Evolutionary conservation across 768 basidiomycete species (phyloP).

Genomic region (Mycena pura): DNA sequence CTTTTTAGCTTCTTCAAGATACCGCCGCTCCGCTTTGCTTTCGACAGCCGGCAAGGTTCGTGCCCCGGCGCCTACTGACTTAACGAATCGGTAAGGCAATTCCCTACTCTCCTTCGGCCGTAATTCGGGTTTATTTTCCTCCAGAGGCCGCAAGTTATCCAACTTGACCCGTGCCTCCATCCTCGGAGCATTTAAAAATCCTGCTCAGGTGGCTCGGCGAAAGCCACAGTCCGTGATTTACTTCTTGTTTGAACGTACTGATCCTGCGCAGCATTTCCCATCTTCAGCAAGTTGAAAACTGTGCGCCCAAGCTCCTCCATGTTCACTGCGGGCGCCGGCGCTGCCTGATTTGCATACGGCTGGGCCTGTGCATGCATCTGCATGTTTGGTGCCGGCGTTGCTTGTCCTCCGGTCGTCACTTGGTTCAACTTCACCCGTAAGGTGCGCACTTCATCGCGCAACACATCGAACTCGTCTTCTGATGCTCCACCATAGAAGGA

Average conservation of each 20-base stretch:
- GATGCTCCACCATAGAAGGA: neutral
- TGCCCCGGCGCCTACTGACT: no score
- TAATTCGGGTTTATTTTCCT: constrained; percentile 1
- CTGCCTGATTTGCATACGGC: neutral
- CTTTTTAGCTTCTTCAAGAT: neutral
- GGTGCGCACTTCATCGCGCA: constrained; percentile 9
- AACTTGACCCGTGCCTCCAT: constrained; percentile 3
- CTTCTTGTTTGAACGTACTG: constrained; percentile 11
- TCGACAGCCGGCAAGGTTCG: no score
- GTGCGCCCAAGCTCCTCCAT: constrained; percentile 11
- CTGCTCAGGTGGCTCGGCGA: neutral
- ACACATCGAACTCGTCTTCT: constrained; percentile 8
- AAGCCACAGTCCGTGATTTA: neutral
- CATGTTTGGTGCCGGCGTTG: neutral
- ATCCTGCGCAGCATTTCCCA: neutral
- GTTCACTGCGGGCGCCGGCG: neutral
- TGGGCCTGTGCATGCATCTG: neutral
- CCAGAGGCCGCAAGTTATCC: neutral
- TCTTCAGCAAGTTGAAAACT: neutral
- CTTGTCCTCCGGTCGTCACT: neutral
- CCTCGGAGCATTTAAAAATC: constrained; percentile 15
- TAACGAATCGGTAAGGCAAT: no score
- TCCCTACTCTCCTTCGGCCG: no score
- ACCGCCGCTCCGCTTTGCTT: neutral
- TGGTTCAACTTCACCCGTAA: constrained; percentile 10